Percentiles rank a stretch among this genome's conserved stretches.
These are phyloP conservation scores for Dryas drummondii DNA, from an alignment of 306 rosid species.

Conservation along the genomic window DNA sequence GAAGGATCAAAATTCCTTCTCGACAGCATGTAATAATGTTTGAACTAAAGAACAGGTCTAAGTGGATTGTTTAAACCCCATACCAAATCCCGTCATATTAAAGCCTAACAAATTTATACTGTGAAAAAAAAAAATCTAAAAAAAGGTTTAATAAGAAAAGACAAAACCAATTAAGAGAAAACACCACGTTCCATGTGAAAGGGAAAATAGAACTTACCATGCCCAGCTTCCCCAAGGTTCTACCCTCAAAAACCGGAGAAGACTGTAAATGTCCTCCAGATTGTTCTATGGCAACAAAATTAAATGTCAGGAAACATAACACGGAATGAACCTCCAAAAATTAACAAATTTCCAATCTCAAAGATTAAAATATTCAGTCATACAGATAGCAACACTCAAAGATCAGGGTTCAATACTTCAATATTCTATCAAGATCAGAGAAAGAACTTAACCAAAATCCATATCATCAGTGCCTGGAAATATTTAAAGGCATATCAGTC, in stretches of 20 bases:
- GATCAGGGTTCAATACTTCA: neutral
- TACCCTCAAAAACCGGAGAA: constrained; percentile 86
- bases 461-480: neutral
- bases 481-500: neutral
- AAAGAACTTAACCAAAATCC: neutral
- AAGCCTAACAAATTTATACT: neutral
- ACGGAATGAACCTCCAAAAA: constrained; percentile 18
- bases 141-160: neutral
- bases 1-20: neutral
- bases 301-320: constrained; percentile 37
- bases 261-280: constrained; percentile 89
- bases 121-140: neutral
- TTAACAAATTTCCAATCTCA: constrained; percentile 16
- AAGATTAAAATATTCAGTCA: neutral
- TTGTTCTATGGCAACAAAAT: constrained; percentile 62
- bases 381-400: neutral
- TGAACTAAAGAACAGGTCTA: neutral
- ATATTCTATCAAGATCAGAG: neutral
- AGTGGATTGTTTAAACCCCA: neutral
- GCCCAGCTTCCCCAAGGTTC: constrained; percentile 99
- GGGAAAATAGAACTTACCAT: constrained; percentile 50
- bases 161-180: neutral
- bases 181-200: neutral
- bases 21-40: neutral
- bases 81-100: neutral